Base-by-base conservation (phyloP, 139 green algal species). In the Yamagishiella unicocca region DNA sequence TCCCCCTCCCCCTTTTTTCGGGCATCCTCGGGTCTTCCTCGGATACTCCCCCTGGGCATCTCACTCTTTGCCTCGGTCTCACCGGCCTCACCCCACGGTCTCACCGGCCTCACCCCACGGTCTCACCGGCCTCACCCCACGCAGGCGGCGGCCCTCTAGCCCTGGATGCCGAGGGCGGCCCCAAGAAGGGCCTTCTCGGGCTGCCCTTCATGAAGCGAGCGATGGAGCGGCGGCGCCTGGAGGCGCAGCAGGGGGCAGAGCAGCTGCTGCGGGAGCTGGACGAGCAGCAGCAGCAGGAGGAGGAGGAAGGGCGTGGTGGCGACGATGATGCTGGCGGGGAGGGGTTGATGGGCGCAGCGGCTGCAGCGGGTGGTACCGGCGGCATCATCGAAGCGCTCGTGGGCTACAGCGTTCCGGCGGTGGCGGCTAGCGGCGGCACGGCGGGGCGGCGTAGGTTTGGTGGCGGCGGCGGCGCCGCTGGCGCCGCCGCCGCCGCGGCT, bases 131-230 rank as follows among this genome's bases (percentile, higher is more conserved):
- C n/a, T n/a, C n/a, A n/a, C n/a, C n/a, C n/a, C n/a, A 9, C 58
- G 17, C 62, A 77, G 80, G 61, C 31, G 29, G 33, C 62, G 31
- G 33, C 22, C 35, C 42, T 4, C 8, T 67, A 7, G 43, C 43
- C 14, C 66, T 74, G 2, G 53, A 38, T 1, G 75, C 29, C 24
- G 53, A 43, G 2, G 91, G 89, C 27, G 79, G 55, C n/a, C 85
- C 90, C 9, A 88, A 89, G 55, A 95, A 95, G 86, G 96, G 96
- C 43, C 92, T 99, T 29, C 97, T 99, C 76, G 90, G 91, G 21
- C 93, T 99, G 82, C 97, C 97, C 31, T 99, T 99, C 93, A 99
- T 99, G 97, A 82, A 90, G 62, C 87, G 97, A 0, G 95, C 95
- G 21, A 84, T 96, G 62, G 92, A 96, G 87, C 82, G 86, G 83